A percentile compares a stretch with the other conserved stretches of the same genome.
phyloP scores from a whole-genome alignment of 1,284 basidiomycete species.

The Hymenochaete sp. region DNA sequence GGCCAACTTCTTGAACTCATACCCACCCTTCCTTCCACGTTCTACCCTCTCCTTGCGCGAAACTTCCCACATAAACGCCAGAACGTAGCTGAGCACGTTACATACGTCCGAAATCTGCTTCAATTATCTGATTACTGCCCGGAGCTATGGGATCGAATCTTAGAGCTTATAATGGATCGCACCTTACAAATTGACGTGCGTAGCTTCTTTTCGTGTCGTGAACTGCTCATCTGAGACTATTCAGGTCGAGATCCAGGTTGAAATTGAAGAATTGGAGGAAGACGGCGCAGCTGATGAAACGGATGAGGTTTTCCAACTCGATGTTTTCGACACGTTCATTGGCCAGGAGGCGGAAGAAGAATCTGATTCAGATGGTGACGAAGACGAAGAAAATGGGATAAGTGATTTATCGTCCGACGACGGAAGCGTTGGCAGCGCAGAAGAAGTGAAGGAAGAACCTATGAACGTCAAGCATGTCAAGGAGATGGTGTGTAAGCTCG shows the following conservation, averaged over 20 bases:
- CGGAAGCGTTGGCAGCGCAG: conserved; percentile 46
- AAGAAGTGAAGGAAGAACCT: conserved; percentile 5
- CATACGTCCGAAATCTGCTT: conserved; percentile 89
- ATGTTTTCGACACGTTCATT: conserved; percentile 77
- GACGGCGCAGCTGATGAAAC: conserved; percentile 44
- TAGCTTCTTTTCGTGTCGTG: conserved; percentile 17
- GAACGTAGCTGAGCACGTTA: conserved; percentile 70
- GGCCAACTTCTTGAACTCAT: conserved; percentile 81
- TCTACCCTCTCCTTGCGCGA: conserved; percentile 77
- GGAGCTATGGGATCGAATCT: conserved; percentile 78
- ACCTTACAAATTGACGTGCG: conserved; percentile 92
- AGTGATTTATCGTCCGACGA: conserved; percentile 65
- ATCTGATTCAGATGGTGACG: conserved; percentile 44
- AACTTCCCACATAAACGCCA: conserved; percentile 94
- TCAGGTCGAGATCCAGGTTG: conserved; percentile 98
- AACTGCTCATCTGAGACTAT: conserved; percentile 13
- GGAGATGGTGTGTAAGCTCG: conserved; percentile 50
- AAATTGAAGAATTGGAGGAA: conserved; percentile 86
- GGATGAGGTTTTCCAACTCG: conserved; percentile 62
- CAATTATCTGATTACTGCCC: conserved; percentile 84
- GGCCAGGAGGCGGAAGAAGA: conserved; percentile 58
- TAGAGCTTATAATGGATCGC: conserved; percentile 81
- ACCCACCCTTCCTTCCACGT: conserved; percentile 79
- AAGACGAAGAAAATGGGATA: conserved; percentile 40
- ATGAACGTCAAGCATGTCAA: conserved; percentile 24